Conservation (phyloP, 148 eudicot genomes). For the Vaccinium myrtillus region DNA sequence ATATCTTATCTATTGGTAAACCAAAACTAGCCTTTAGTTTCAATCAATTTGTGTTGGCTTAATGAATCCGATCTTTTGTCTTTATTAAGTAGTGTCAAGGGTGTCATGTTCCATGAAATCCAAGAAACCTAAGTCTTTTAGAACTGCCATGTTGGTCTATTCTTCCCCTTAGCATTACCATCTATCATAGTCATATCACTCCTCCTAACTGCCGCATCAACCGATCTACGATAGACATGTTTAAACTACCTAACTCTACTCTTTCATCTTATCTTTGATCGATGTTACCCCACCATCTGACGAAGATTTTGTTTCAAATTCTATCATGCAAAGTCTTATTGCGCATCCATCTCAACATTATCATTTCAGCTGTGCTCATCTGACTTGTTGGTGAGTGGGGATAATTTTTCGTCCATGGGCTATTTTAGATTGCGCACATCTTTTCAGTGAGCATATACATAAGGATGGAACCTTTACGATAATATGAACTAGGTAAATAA, state of each 20-base stretch:
- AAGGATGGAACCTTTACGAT: conserved; percentile 2
- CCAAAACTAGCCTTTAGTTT: neutral
- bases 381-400: neutral
- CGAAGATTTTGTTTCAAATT: neutral
- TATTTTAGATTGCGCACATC: neutral
- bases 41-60: neutral
- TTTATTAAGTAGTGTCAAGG: neutral
- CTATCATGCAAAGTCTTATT: neutral
- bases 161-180: neutral
- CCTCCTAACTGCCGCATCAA: neutral
- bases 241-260: neutral
- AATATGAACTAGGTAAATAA: neutral
- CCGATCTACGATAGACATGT: neutral
- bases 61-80: neutral
- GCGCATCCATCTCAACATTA: neutral
- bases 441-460: neutral
- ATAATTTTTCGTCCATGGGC: neutral
- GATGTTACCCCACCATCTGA: neutral
- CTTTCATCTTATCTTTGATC: neutral
- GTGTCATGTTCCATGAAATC: neutral
- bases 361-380: neutral
- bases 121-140: neutral
- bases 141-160: neutral
- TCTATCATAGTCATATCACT: neutral
- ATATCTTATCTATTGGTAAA: neutral